phyloP scores from a whole-genome alignment of 257 asterid species.

The Solanum ossicruentum region DNA sequence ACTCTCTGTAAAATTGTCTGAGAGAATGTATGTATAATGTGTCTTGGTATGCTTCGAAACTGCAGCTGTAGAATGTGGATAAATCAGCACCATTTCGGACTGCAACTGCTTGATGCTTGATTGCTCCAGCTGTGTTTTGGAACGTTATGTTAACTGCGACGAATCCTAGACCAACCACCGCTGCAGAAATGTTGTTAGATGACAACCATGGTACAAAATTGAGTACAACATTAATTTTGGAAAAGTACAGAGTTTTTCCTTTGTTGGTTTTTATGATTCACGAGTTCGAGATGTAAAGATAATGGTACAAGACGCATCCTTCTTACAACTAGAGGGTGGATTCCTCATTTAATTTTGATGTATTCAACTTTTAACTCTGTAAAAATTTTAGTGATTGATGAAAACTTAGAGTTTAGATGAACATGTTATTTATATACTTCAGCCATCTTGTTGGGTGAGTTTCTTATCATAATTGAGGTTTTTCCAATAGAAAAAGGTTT shows the following conservation, averaged over 20 bases:
- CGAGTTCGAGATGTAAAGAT: neutral
- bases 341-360: too few species aligned
- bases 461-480: too few species aligned
- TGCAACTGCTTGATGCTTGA: slow-evolving; percentile 76
- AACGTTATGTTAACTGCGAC: slow-evolving; percentile 42
- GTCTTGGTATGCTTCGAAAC: slow-evolving; percentile 78
- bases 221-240: neutral
- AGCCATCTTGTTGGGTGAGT: too few species aligned
- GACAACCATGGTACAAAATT: neutral
- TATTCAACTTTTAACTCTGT: too few species aligned
- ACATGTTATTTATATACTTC: too few species aligned
- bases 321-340: neutral
- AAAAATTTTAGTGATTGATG: too few species aligned
- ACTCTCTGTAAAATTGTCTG: slow-evolving; percentile 55
- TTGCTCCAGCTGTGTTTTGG: slow-evolving; percentile 75
- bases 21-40: slow-evolving; percentile 62
- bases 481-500: too few species aligned
- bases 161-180: slow-evolving; percentile 47
- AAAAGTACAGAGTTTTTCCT: too few species aligned
- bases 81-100: slow-evolving; percentile 59
- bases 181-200: slow-evolving; percentile 11
- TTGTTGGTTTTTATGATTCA: neutral
- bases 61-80: slow-evolving; percentile 66
- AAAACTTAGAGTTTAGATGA: too few species aligned
- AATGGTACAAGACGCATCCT: neutral